Base-by-base conservation (phyloP, 495 filamentous ascomycete species). In the Immersiella caudata region DNA sequence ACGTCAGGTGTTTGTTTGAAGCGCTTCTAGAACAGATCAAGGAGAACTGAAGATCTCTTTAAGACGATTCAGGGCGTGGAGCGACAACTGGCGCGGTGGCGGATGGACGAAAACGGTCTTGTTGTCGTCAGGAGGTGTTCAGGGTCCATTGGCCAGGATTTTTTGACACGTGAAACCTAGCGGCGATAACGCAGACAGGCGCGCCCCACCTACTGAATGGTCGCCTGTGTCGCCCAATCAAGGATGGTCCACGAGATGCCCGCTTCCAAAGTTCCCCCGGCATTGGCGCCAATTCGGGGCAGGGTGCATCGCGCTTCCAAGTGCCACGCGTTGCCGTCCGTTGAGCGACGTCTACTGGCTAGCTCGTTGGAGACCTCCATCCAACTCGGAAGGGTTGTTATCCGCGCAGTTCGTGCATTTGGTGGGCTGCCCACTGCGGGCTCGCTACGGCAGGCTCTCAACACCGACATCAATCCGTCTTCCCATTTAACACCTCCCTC, bases 141-240 rank as follows among this genome's bases (percentile, higher is more conserved):
- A 46, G 40, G 40, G 40, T 46, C 40, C 9, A 46, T 46, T 46
- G 40, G 40, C 40, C 12, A 12, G 40, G 11, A 46, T 12, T 2
- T 46, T 4, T 12, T 18, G 14, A 14, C 40, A 36, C 12, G 40
- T 14, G 40, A 46, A 46, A 46, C 40, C 22, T 55, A 55, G 52
- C 52, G 52, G 9, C 52, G 25, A 55, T 55, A 24, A 26, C 52
- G 52, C 52, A 14, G 50, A 18, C 50, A 20, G 6, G 50, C 50
- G 16, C 50, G 52, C 9, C 20, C 21, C 14, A 22, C 20, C 6
- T 7, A 20, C 52, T 22, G 5, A 22, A 2, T 33, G 25, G 21
- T 59, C 56, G 56, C 7, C 56, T 59, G 56, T 25, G 26, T 25
- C 33, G 25, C 56, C 56, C 56, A 59, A 59, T 59, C 52, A 55